A percentile compares a stretch with the other conserved stretches of the same genome.
Evolutionary conservation across 2,329 filamentous ascomycete species (phyloP).

Genomic region (Xylariales sp.): DNA sequence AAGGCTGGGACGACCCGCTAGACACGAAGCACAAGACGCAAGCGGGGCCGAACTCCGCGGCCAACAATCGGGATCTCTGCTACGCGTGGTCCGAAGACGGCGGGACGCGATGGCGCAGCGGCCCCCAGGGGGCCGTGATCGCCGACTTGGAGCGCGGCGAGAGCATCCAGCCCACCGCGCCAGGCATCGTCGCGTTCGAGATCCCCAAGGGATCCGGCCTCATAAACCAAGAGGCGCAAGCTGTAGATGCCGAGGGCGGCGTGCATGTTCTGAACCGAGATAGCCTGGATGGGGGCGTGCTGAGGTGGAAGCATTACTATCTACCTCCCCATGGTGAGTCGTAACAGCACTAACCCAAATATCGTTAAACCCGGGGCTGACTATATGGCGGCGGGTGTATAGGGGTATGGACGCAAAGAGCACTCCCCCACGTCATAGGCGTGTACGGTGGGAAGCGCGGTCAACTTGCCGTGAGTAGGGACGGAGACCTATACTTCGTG

Average conservation of each 20-base stretch:
- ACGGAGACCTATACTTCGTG: conserved; percentile 53
- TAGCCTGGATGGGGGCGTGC: conserved; percentile 47
- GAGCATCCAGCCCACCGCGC: conserved; percentile 55
- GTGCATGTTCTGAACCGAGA: conserved; percentile 63
- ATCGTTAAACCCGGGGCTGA: background rate
- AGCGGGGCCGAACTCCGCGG: conserved; percentile 56
- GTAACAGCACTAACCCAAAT: background rate
- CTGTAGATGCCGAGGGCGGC: conserved; percentile 57
- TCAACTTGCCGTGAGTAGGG: conserved; percentile 50
- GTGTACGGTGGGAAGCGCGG: conserved; percentile 52
- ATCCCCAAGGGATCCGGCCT: conserved; percentile 60
- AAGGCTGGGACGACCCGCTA: conserved; percentile 55
- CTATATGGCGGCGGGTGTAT: background rate
- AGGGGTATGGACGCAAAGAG: conserved; percentile 52
- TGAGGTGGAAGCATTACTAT: conserved; percentile 56
- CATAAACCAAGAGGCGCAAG: conserved; percentile 63
- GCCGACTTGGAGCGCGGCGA: conserved; percentile 51
- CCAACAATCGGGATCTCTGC: conserved; percentile 63
- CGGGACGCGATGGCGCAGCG: conserved; percentile 58
- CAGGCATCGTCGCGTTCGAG: conserved; percentile 57
- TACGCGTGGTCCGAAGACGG: conserved; percentile 60
- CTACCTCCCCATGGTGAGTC: conserved; percentile 49
- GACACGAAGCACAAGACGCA: conserved; percentile 57
- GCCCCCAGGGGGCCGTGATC: conserved; percentile 49
- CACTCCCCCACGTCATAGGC: conserved; percentile 49